Base-by-base conservation (phyloP, 2,329 filamentous ascomycete species). In the Xylaria sp. region DNA sequence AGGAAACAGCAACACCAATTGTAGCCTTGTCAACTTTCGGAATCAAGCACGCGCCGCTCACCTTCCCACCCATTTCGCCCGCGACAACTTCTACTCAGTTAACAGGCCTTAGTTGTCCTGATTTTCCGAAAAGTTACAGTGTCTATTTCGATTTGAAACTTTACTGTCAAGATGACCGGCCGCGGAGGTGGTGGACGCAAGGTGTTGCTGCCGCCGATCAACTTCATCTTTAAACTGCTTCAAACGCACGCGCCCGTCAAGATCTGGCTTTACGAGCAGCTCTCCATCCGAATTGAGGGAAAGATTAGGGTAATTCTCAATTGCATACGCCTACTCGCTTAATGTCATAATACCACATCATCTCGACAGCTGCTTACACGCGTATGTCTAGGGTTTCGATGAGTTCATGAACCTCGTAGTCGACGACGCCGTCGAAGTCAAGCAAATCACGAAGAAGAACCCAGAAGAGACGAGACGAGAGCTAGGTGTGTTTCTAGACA, bases 361-460 rank as follows among this genome's bases (percentile, higher is more conserved):
- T 19, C 2, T 35, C 18, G 30, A 11, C 18, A 23, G 9, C 23
- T 19, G 49, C 52, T 59, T 23, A 59, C 51, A 23, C 39, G n/a
- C 56, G 6, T 46, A 4, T 58, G 8, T 42, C 1, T 63, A 96
- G 92, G 92, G 94, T 11, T 99, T 99, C 68, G 94, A 99, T 74
- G 94, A 99, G 76, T 99, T 97, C 79, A 97, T 99, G 92, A 99
- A 99, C 78, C 81, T 99, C 54, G 94, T 97, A 46, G 84, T 96
- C 66, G 94, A 99, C 72, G 92, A 99, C 69, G 94, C 94, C 35
- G 86, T 97, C 59, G 93, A 97, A 77, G 92, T 99, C 50, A 90
- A 88, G 74, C 84, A 91, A 72, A 80, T 90, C 58, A 92, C 89
- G 64, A 96, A 95, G 80, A 86, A 84, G 13, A 88, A 90, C 67